Evolutionary conservation across 768 basidiomycete species (phyloP).

Genomic region (Boletus rubescentipes): DNA sequence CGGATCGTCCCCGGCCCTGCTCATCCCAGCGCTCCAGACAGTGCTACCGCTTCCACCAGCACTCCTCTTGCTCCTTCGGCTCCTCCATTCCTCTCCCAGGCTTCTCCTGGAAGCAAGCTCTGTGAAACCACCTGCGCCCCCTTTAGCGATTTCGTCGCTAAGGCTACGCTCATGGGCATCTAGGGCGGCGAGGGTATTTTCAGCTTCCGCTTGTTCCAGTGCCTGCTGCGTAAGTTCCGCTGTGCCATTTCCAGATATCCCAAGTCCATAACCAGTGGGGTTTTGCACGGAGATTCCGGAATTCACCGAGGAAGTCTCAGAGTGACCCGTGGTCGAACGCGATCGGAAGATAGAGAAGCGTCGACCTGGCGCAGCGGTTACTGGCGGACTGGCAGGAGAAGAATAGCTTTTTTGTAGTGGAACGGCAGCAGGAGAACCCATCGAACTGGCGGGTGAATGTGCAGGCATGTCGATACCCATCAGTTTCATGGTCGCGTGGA

Average conservation of each 20-base stretch:
- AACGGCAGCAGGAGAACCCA: slow-evolving; percentile 31
- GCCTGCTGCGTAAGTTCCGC: slow-evolving; percentile 69
- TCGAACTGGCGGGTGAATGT: slow-evolving; percentile 36
- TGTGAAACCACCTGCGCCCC: slow-evolving; percentile 72
- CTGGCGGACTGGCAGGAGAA: slow-evolving; percentile 34
- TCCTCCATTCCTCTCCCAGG: slow-evolving; percentile 52
- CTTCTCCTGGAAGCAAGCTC: slow-evolving; percentile 58
- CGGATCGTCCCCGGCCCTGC: slow-evolving; percentile 51
- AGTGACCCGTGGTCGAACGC: slow-evolving; percentile 41
- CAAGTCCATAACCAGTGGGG: slow-evolving; percentile 32
- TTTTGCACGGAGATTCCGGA: slow-evolving; percentile 42
- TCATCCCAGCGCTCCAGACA: slow-evolving; percentile 86
- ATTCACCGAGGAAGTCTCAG: slow-evolving; percentile 49
- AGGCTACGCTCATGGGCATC: slow-evolving; percentile 76
- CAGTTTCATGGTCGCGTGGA: slow-evolving; percentile 89
- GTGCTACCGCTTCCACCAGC: slow-evolving; percentile 72
- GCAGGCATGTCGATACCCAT: slow-evolving; percentile 83
- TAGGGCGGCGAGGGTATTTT: slow-evolving; percentile 71
- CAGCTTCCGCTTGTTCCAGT: slow-evolving; percentile 75
- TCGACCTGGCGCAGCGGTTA: slow-evolving; percentile 31
- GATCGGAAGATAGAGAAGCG: slow-evolving; percentile 76
- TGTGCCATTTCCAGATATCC: slow-evolving; percentile 25
- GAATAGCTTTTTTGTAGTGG: slow-evolving; percentile 42
- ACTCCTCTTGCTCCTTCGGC: slow-evolving; percentile 48
- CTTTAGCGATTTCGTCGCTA: slow-evolving; percentile 75